phyloP scores from a whole-genome alignment of 2,329 filamentous ascomycete species.

The Huntiella decipiens region DNA sequence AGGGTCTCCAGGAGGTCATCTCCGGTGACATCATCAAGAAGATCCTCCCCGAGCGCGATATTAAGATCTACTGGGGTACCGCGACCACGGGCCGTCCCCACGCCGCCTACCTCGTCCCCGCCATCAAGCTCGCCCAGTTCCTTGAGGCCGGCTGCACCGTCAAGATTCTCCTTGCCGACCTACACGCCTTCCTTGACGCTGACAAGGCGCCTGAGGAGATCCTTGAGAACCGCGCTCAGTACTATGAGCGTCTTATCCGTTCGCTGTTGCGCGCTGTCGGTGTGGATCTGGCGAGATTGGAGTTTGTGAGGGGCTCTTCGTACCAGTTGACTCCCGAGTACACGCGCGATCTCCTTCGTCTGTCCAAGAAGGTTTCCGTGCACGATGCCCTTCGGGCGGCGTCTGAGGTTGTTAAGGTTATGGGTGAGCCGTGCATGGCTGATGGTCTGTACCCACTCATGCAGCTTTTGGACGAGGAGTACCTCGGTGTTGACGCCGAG shows the following conservation, averaged over 20 bases:
- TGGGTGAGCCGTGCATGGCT: constrained; percentile 50
- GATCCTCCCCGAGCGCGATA: constrained; percentile 49
- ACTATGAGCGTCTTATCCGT: constrained; percentile 64
- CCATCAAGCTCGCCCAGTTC: constrained; percentile 78
- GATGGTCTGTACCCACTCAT: constrained; percentile 30
- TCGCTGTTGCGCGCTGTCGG: constrained; percentile 57
- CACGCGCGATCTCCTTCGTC: constrained; percentile 71
- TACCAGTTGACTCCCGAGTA: constrained; percentile 63
- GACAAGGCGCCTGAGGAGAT: constrained; percentile 78
- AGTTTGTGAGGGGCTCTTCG: constrained; percentile 66
- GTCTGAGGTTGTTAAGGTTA: constrained; percentile 87
- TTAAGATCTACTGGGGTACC: constrained; percentile 77
- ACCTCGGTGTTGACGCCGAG: constrained; percentile 73
- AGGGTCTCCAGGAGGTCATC: constrained; percentile 65
- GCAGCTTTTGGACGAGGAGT: constrained; percentile 79
- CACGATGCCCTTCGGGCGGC: constrained; percentile 80
- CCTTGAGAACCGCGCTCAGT: constrained; percentile 61
- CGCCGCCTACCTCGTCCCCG: constrained; percentile 74
- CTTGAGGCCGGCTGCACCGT: constrained; percentile 70
- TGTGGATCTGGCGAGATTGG: constrained; percentile 58
- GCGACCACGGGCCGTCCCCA: constrained; percentile 78
- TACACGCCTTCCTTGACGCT: constrained; percentile 64
- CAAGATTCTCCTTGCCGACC: constrained; percentile 56
- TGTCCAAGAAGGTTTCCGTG: constrained; percentile 43
- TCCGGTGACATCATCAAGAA: constrained; percentile 69